Conservation (phyloP, 1,139 yeast species). For the Sugiyamaella sp. region DNA sequence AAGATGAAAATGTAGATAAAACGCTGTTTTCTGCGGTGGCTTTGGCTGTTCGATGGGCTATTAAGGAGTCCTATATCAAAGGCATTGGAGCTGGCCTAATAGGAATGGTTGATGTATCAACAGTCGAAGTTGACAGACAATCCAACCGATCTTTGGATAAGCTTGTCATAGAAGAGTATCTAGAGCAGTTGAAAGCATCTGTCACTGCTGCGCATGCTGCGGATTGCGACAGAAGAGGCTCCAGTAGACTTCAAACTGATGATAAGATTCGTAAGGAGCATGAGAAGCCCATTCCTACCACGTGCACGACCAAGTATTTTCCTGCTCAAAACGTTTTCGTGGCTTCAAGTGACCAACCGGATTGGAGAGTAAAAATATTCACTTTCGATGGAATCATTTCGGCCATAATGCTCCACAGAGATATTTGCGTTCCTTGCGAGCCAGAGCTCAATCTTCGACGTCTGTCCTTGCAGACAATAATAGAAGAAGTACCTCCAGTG, state of each 20-base stretch:
- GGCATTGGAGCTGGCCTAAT: conserved; percentile 18
- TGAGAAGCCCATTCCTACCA: not conserved
- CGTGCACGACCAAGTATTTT: not conserved
- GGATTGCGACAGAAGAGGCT: too few species aligned
- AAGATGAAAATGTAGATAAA: not conserved
- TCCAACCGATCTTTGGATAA: conserved; percentile 9
- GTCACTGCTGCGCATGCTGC: not conserved
- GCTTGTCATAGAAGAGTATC: conserved; percentile 2
- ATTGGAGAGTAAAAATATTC: conserved; percentile 14
- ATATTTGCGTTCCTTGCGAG: conserved; percentile 3
- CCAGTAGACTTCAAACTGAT: too few species aligned
- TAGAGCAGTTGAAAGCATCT: not conserved
- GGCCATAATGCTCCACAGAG: conserved; percentile 9
- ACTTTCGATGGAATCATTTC: conserved; percentile 12
- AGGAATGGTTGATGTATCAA: conserved; percentile 9
- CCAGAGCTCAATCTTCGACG: not conserved
- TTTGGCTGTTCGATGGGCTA: conserved; percentile 20
- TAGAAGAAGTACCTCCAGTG: not conserved
- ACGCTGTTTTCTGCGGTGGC: conserved; percentile 3
- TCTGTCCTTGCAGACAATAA: not conserved
- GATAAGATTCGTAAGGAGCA: not conserved
- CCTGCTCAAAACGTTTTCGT: conserved; percentile 3
- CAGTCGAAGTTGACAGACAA: conserved; percentile 3
- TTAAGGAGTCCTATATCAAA: conserved; percentile 20
- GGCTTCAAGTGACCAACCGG: conserved; percentile 3